Conservation (phyloP, 2,329 filamentous ascomycete species). For the Colletotrichum sp. region DNA sequence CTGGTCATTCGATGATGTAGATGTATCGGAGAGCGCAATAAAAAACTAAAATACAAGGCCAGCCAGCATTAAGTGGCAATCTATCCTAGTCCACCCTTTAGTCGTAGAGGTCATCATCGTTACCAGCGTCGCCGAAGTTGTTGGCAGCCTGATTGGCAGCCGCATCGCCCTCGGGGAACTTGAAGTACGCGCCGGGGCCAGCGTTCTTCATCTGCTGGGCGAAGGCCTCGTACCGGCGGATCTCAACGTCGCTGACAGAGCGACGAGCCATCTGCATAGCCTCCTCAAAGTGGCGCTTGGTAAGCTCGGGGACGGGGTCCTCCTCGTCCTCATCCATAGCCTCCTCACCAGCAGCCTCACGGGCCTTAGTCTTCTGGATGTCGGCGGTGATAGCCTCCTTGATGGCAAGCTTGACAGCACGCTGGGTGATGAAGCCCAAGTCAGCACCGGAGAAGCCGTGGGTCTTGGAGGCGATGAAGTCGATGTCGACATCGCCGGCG, state of each 20-base stretch:
- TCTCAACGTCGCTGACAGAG: constrained; percentile 96
- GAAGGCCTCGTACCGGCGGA: constrained; percentile 97
- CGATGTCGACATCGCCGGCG: constrained; percentile 81
- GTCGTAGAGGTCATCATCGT: constrained; percentile 97
- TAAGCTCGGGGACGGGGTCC: constrained; percentile 94
- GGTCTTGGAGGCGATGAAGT: constrained; percentile 94
- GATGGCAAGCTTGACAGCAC: constrained; percentile 98
- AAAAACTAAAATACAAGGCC: constrained; percentile 53
- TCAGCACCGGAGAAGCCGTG: constrained; percentile 99
- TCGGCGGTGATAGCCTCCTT: constrained; percentile 92
- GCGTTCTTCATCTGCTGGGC: constrained; percentile 99
- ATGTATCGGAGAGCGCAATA: constrained; percentile 38
- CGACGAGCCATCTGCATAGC: constrained; percentile 94
- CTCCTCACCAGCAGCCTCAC: constrained; percentile 82
- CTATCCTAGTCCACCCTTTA: constrained; percentile 53
- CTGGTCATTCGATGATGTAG: constrained; percentile 30
- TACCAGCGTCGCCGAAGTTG: constrained; percentile 83
- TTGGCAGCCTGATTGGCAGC: constrained; percentile 64
- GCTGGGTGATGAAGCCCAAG: constrained; percentile 98
- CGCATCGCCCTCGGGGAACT: constrained; percentile 80
- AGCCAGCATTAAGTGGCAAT: constrained; percentile 22
- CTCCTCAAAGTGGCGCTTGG: constrained; percentile 97
- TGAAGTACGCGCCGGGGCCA: constrained; percentile 95
- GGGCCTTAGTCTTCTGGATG: constrained; percentile 88
- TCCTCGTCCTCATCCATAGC: constrained; percentile 86